These are phyloP conservation scores for Skeletonema potamos DNA, from an alignment of 108 stramenopile genomes.

Conservation along the genomic window DNA sequence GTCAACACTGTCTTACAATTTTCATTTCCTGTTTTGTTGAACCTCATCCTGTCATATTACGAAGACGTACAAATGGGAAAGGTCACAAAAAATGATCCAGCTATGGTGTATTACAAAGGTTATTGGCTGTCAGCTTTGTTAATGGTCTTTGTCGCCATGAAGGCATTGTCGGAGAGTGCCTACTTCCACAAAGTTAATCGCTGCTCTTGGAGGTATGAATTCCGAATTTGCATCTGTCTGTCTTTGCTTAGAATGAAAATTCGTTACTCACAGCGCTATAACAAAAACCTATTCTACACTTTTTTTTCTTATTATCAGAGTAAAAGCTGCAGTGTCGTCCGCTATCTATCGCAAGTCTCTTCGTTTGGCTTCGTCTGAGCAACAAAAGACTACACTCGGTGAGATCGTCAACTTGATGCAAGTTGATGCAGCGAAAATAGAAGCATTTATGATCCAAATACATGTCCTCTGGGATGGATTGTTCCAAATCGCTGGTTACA, in stretches of 20 bases:
- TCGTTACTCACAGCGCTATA: not conserved
- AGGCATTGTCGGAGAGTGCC: slow-evolving; percentile 69
- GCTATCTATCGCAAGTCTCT: slow-evolving; percentile 87
- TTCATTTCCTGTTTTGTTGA: slow-evolving; percentile 66
- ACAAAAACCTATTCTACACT: not conserved
- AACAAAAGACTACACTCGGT: slow-evolving; percentile 65
- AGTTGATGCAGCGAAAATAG: slow-evolving; percentile 89
- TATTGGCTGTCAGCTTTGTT: slow-evolving; percentile 71
- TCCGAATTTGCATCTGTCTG: not conserved
- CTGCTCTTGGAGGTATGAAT: slow-evolving; percentile 38
- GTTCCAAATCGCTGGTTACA: slow-evolving; percentile 75
- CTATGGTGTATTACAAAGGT: slow-evolving; percentile 54
- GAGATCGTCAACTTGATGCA: slow-evolving; percentile 92
- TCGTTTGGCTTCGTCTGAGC: slow-evolving; percentile 66
- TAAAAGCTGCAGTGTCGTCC: slow-evolving; percentile 64
- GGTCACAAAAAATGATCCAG: slow-evolving; percentile 46
- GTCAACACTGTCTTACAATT: slow-evolving; percentile 69
- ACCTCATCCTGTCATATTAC: slow-evolving; percentile 60
- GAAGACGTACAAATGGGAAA: slow-evolving; percentile 61
- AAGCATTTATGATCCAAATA: slow-evolving; percentile 67
- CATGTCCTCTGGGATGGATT: slow-evolving; percentile 80
- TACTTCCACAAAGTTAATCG: slow-evolving; percentile 71
- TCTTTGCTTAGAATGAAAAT: not conserved
- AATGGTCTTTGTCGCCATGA: slow-evolving; percentile 55
- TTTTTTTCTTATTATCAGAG: slow-evolving; percentile 1